A percentile compares a stretch with the other conserved stretches of the same genome.
Evolutionary conservation across 495 filamentous ascomycete species (phyloP).

Genomic region (Hypoxylon trugodes): DNA sequence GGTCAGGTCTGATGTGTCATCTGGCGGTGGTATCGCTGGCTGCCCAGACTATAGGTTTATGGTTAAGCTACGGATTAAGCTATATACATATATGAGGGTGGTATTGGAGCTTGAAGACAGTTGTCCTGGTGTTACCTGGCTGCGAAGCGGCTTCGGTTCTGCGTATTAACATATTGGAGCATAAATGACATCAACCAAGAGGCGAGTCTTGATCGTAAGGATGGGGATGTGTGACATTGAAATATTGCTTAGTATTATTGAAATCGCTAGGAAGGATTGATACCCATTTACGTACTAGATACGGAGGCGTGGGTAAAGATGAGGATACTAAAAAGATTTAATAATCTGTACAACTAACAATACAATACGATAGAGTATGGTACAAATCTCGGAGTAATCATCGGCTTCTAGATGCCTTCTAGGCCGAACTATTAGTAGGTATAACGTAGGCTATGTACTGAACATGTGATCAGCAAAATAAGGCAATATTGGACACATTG

Average conservation of each 20-base stretch:
- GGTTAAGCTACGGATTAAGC: conserved; percentile 4
- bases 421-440: not conserved
- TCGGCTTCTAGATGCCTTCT: conserved; percentile 27
- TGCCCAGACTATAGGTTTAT: not conserved
- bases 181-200: conserved; percentile 12
- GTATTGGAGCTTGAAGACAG: conserved; percentile 25
- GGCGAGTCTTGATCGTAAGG: conserved; percentile 11
- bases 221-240: not conserved
- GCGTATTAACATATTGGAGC: not conserved
- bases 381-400: not conserved
- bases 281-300: not conserved
- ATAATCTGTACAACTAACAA: conserved; percentile 5
- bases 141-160: conserved; percentile 19
- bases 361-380: no score
- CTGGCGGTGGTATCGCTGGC: conserved; percentile 4
- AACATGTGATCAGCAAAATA: no score
- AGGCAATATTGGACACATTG: no score
- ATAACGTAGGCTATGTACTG: no score
- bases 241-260: conserved; percentile 5
- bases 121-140: conserved; percentile 15
- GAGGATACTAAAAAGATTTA: not conserved
- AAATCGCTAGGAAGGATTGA: conserved; percentile 11
- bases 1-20: no score
- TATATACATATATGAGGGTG: conserved; percentile 18
- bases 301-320: not conserved